A percentile compares a stretch with the other conserved stretches of the same genome.
Conservation (phyloP, 176 grass and related monocot genomes). For the Tuctoria greenei region DNA sequence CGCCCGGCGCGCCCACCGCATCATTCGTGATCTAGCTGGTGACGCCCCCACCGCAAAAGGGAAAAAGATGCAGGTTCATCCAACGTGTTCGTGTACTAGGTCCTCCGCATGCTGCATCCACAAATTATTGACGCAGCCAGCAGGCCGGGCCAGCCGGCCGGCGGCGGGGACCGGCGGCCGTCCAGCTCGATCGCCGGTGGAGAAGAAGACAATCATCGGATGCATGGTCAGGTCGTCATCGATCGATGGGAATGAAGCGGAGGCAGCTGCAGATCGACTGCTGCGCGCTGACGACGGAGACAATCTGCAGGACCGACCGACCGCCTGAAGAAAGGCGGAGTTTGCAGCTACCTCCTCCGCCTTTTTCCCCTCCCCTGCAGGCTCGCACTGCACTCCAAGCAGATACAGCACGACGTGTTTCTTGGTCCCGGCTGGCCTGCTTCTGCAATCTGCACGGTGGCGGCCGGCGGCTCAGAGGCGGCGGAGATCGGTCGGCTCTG, state of each 20-base stretch:
- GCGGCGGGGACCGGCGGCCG: conserved; percentile 6
- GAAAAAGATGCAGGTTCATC: not conserved
- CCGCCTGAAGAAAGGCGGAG: conserved; percentile 42
- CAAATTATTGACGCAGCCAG: conserved; percentile 22
- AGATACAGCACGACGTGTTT: not conserved
- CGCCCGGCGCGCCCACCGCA: not conserved
- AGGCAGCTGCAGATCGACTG: not conserved
- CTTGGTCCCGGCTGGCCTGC: not conserved
- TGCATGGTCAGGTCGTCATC: not conserved
- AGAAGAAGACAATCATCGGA: conserved; percentile 28
- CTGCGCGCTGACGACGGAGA: not conserved
- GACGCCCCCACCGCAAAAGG: not conserved
- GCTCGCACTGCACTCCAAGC: not conserved
- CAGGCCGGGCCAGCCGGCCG: not conserved
- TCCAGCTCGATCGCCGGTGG: not conserved
- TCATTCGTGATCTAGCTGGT: not conserved
- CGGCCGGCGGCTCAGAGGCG: not conserved
- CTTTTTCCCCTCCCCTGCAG: conserved; percentile 1
- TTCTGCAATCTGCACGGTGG: conserved; percentile 5
- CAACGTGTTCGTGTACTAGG: conserved; percentile 12
- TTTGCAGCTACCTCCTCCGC: conserved; percentile 14
- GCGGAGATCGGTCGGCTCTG: not conserved
- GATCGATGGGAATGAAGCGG: not conserved
- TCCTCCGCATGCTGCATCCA: not conserved
- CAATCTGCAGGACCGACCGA: conserved; percentile 38